Evolutionary conservation across 75 land plant species (phyloP), one percentile per base, ranked within the genome.

Genomic region (Pseudotsuga menziesii): DNA sequence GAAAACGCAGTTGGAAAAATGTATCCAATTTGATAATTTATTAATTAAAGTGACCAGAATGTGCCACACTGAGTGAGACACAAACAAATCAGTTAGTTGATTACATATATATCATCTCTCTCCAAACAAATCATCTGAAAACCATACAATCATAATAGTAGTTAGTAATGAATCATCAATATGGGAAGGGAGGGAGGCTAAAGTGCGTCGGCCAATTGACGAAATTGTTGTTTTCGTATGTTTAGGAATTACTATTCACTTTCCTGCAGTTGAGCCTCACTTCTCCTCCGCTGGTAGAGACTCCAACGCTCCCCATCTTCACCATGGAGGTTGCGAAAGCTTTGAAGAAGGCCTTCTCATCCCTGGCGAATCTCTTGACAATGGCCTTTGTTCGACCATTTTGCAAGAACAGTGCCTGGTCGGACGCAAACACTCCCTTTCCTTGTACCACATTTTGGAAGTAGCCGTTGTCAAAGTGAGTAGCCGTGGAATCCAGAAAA

Each of bases 401-500:
- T 58, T 82, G 84, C 12, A 27, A 26, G 27, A 77, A 57, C 74
- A 91, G 72, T 14, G 59, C 80, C 80, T 89, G 84, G 83, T 91
- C 92, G 2, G 90, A 89, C 3, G 25, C 56, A 48, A 89, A 77
- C 58, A 91, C 76, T 12, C 94, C 90, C 56, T 85, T 82, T 35
- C 79, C 76, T 15, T 11, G 80, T 67, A 60, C 1, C 54, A 91
- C 25, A 15, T 72, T 54, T 41, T 72, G 58, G 80, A 78, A 91
- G 71, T 89, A 91, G 17, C 41, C 57, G 67, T 91, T 91, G 77
- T 91, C 89, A 55, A 91, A 91, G 58, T 8, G 48, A 7, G 78
- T 48, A 3, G 89, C 57, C 0, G 89, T 89, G 23, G 83, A 57
- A 67, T 89, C 91, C 58, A 89, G 75, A 56, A 76, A 77, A 64